A percentile compares a stretch with the other conserved stretches of the same genome.
These are phyloP conservation scores for Melampsora larici-populina DNA, from an alignment of 1,284 basidiomycete species.

Conservation along the genomic window DNA sequence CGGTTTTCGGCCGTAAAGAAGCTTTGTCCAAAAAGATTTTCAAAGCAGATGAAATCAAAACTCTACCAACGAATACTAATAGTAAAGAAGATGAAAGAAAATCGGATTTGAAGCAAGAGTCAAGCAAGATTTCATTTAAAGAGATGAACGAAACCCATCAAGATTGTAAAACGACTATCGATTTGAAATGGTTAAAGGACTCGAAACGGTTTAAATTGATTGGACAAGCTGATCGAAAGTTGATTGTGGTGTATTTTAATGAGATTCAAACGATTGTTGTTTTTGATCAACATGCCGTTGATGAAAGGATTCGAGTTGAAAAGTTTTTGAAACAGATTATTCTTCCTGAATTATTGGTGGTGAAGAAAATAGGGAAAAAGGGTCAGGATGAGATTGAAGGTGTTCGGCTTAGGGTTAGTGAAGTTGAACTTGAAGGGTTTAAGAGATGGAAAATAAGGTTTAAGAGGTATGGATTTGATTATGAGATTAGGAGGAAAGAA, in stretches of 20 bases:
- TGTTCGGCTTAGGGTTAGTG: constrained; percentile 61
- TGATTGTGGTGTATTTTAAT: constrained; percentile 61
- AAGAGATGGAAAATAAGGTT: not conserved
- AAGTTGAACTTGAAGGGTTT: not conserved
- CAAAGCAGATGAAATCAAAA: no score
- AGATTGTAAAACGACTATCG: no score
- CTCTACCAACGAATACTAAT: no score
- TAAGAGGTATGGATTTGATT: constrained; percentile 27
- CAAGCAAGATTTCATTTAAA: not conserved
- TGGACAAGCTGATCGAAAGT: constrained; percentile 82
- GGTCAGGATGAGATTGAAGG: constrained; percentile 47
- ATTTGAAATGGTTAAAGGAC: constrained; percentile 7
- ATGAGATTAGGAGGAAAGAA: not conserved
- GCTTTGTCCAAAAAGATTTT: no score
- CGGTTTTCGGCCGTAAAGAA: constrained; percentile 6
- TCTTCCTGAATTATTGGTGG: constrained; percentile 54
- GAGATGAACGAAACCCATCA: not conserved
- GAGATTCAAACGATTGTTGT: constrained; percentile 61
- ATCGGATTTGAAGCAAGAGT: no score
- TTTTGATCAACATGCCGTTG: constrained; percentile 92
- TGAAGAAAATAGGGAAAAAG: constrained; percentile 48
- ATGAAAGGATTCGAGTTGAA: constrained; percentile 86
- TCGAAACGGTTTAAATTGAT: constrained; percentile 57
- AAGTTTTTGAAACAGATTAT: constrained; percentile 70
- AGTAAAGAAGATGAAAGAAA: no score